Evolutionary conservation across 2,329 filamentous ascomycete species (phyloP).

Genomic region (Zymoseptoria crescenta): DNA sequence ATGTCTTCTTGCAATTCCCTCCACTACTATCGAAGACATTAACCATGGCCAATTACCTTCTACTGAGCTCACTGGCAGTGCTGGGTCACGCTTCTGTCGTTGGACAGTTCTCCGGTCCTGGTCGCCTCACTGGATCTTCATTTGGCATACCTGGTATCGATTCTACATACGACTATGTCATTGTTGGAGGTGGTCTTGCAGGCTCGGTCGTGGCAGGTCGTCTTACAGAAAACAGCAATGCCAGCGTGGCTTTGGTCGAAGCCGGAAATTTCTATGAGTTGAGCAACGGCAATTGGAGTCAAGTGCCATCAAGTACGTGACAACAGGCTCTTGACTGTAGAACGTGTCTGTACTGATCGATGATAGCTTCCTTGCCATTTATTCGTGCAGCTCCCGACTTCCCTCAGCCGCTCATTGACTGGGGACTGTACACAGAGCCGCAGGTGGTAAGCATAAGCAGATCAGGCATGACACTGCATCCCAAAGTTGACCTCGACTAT

Average conservation of each 20-base stretch:
- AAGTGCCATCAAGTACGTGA: conserved; percentile 17
- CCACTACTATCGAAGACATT: neutral
- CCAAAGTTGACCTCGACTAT: neutral
- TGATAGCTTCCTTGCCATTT: neutral
- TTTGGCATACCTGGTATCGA: conserved; percentile 15
- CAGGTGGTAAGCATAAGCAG: conserved; percentile 10
- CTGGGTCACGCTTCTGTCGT: conserved; percentile 1
- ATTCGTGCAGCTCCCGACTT: neutral
- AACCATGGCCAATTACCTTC: neutral
- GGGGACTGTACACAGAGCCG: conserved; percentile 23
- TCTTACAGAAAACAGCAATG: conserved; percentile 16
- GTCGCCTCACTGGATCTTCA: conserved; percentile 9
- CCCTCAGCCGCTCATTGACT: conserved; percentile 22
- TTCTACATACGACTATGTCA: conserved; percentile 20
- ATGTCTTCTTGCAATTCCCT: neutral
- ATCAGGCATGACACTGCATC: neutral
- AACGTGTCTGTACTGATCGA: neutral
- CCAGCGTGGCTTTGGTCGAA: conserved; percentile 25
- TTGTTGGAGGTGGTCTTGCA: conserved; percentile 23
- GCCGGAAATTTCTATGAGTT: conserved; percentile 28
- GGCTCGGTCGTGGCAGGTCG: conserved; percentile 21
- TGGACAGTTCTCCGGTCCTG: conserved; percentile 1
- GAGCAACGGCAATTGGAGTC: conserved; percentile 23
- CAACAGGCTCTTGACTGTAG: too few species aligned
- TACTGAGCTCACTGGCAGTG: neutral